Evolutionary conservation across 2,329 filamentous ascomycete genomes (phyloP).

Genomic region (Claviceps citrina): DNA sequence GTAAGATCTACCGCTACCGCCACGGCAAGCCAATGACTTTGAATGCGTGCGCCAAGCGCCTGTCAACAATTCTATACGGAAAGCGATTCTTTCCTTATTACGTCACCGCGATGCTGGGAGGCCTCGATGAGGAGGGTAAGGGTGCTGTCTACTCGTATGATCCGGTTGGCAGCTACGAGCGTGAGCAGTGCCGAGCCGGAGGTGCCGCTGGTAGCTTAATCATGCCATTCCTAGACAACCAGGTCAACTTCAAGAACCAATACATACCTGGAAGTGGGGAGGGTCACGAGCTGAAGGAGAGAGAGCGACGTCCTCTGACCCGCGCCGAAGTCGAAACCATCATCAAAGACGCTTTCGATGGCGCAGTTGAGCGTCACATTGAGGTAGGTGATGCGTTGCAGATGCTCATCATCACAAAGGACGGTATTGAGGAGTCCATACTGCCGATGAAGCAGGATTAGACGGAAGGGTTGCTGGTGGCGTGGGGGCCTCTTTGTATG

Average conservation of each 20-base stretch:
- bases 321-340: constrained; percentile 64
- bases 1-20: constrained; percentile 98
- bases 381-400: constrained; percentile 95
- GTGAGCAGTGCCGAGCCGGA: constrained; percentile 87
- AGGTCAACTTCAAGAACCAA: constrained; percentile 99
- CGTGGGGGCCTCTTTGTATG: constrained; percentile 2
- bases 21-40: constrained; percentile 94
- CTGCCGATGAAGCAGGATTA: constrained; percentile 83
- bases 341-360: constrained; percentile 95
- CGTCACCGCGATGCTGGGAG: constrained; percentile 83
- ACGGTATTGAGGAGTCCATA: constrained; percentile 77
- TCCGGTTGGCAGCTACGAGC: constrained; percentile 92
- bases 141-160: constrained; percentile 96
- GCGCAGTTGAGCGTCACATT: constrained; percentile 95
- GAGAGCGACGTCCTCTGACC: constrained; percentile 54
- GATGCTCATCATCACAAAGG: constrained; percentile 80
- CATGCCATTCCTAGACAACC: constrained; percentile 98
- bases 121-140: constrained; percentile 84
- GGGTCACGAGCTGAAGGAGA: constrained; percentile 65
- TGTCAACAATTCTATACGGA: constrained; percentile 88
- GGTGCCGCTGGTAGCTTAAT: constrained; percentile 88
- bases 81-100: constrained; percentile 99
- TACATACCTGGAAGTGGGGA: constrained; percentile 75
- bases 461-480: constrained; percentile 1
- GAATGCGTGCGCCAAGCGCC: constrained; percentile 82